Evolutionary conservation across 352 stramenopile species (phyloP).

Genomic region (Phytopythium ostracodes): DNA sequence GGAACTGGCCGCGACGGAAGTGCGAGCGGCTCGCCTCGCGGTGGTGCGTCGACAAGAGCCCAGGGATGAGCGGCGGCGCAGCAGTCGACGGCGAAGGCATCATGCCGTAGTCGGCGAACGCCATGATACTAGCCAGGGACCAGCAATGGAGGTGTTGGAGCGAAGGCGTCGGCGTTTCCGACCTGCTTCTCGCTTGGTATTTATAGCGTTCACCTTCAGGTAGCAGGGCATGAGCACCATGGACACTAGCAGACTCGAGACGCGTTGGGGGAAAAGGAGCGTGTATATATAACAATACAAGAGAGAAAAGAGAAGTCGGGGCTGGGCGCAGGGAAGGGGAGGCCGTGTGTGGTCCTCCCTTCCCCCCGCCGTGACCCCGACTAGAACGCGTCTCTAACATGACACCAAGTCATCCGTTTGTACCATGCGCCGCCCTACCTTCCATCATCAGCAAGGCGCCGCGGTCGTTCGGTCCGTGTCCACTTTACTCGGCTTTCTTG

Average conservation of each 20-base stretch:
- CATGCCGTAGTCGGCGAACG: background rate
- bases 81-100: background rate
- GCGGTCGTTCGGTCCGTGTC: slow-evolving; percentile 10
- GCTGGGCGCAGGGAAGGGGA: background rate
- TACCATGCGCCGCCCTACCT: background rate
- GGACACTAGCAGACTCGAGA: background rate
- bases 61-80: slow-evolving; percentile 41
- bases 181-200: background rate
- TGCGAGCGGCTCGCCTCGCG: slow-evolving; percentile 35
- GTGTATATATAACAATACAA: slow-evolving; percentile 10
- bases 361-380: no score
- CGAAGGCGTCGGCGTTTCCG: background rate
- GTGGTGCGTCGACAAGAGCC: slow-evolving; percentile 47
- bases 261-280: background rate
- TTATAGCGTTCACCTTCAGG: background rate
- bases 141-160: background rate
- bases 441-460: background rate
- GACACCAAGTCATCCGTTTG: slow-evolving; percentile 4
- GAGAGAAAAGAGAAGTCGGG: background rate
- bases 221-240: background rate
- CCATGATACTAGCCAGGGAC: background rate
- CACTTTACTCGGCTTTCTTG: slow-evolving; percentile 65
- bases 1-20: slow-evolving; percentile 57
- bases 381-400: slow-evolving; percentile 8
- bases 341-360: background rate